Base-by-base conservation (phyloP, 805 yeast genomes). In the Cyberlindnera sargentensis region DNA sequence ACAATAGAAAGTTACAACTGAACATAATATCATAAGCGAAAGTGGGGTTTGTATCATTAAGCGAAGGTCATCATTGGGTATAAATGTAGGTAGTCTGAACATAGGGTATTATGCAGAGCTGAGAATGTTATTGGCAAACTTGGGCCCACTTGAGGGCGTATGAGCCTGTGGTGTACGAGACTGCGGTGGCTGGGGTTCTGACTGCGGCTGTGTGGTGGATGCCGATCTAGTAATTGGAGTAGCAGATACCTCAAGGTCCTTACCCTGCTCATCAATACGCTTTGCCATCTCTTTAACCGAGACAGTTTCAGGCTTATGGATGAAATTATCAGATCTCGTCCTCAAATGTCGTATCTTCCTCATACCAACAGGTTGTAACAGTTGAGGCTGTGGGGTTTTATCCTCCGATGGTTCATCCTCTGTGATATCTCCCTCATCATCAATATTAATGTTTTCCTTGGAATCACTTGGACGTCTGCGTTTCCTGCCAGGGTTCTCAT, bases 401-500 rank as follows among this genome's bases (percentile, higher is more conserved):
- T 41, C 45, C 11, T 43, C 47, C 11, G 28, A 28, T 4, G 11
- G 30, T 30, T 50, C 53, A 30, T 44, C 49, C 15, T 47, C 49
- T 2, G 47, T 49, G n/a, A 41, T 48, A 39, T 47, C 52, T 9
- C 43, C 53, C 38, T 39, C 50, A 7, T 47, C 48, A 28, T 45
- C 51, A n/a, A 35, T 45, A 8, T 49, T 46, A 32, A 36, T 44
- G 28, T 11, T 32, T 20, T 39, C 41, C 25, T 33, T 26, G 26
- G 46, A 51, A 31, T 62, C 54, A 50, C 63, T 63, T 1, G 47
- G 26, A 37, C 62, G 49, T 33, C 62, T 41, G 40, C 55, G 50
- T 41, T 52, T 57, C 41, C 42, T 47, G 2, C 60, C 61, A 1
- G 62, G 62, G 36, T 55, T 51, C 40, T 57, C 62, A 38, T 49